Base-by-base conservation (phyloP, 2,329 filamentous ascomycete species). In the Lasiodiplodia gonubiensis region DNA sequence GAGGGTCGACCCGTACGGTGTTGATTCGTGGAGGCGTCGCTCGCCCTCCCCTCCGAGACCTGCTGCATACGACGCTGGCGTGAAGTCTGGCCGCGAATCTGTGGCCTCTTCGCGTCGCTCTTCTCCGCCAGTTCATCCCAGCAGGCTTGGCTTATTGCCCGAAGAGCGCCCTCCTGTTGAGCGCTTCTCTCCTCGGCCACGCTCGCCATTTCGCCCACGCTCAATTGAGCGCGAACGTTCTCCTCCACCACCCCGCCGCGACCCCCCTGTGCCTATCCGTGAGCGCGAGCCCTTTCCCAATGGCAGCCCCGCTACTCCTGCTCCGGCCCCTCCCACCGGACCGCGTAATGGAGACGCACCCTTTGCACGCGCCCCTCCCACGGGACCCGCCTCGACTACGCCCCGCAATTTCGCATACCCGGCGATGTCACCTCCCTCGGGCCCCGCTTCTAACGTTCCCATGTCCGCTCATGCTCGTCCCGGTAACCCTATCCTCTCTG, bases 41-140 rank as follows among this genome's bases (percentile, higher is more conserved):
- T 88, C 86, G 63, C 84, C 83, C 30, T 88, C 86, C 48, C 82
- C 82, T 37, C 76, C 69, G 14, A 75, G 78, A 59, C 71, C 74
- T 35, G 55, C 74, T 27, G 49, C 65, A 3, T 75, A 74, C 66
- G 66, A 80, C 23, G 83, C 83, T 39, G 82, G 81, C 48, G 82
- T 84, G 61, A 80, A 82, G 51, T 86, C 85, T 25, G 84, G 82
- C 25, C 79, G 83, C 67, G 85, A 83, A 48, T 89, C 88, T 10
- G 83, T 79, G 23, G 77, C 83, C 23, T 88, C 85, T 35, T 90
- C 88, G 25, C 84, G 87, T 67, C 83, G 86, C 59, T 89, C 88
- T 10, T 90, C 88, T 6, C 88, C 88, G 18, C 85, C 81, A 30
- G 77, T 85, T 16, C 86, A 88, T 71, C 82, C 83, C 18, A 88